Evolutionary conservation across 495 filamentous ascomycete species (phyloP).

Genomic region (Lasiosphaeria hispida): DNA sequence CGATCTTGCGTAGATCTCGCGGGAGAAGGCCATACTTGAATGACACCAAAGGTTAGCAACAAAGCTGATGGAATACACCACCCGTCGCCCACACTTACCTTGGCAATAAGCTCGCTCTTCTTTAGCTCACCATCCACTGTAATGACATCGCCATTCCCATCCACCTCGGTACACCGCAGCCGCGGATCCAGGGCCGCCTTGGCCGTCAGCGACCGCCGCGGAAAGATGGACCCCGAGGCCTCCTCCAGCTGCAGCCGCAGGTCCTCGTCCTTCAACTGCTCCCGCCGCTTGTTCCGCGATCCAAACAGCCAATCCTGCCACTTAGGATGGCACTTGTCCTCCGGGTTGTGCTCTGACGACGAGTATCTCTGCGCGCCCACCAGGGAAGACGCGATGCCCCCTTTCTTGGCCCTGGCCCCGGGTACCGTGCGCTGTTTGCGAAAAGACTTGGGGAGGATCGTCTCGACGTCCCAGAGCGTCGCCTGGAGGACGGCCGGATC

Average conservation of each 20-base stretch:
- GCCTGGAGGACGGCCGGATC: conserved; percentile 37
- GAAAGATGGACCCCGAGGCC: conserved; percentile 51
- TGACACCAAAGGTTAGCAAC: background rate
- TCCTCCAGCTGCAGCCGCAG: conserved; percentile 50
- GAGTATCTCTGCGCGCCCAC: conserved; percentile 32
- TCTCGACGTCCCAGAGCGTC: conserved; percentile 42
- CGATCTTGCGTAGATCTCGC: conserved; percentile 95
- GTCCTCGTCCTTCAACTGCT: conserved; percentile 49
- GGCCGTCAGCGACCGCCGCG: conserved; percentile 60
- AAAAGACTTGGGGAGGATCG: conserved; percentile 38
- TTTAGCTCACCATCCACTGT: conserved; percentile 94
- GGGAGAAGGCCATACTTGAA: conserved; percentile 87
- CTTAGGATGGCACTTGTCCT: conserved; percentile 42
- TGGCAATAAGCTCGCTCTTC: conserved; percentile 93
- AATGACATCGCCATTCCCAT: conserved; percentile 90
- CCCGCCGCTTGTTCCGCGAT: conserved; percentile 30
- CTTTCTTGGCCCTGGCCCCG: conserved; percentile 6
- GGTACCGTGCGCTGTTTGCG: conserved; percentile 17
- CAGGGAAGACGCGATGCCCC: conserved; percentile 7
- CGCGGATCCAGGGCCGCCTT: conserved; percentile 78
- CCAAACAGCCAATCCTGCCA: conserved; percentile 60
- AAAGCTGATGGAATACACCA: background rate
- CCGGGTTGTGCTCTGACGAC: conserved; percentile 31
- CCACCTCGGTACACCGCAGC: conserved; percentile 91
- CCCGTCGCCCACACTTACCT: conserved; percentile 57